A percentile compares a stretch with the other conserved stretches of the same genome.
phyloP scores from a whole-genome alignment of 2,329 filamentous ascomycete species.

The Colletotrichum sp. region DNA sequence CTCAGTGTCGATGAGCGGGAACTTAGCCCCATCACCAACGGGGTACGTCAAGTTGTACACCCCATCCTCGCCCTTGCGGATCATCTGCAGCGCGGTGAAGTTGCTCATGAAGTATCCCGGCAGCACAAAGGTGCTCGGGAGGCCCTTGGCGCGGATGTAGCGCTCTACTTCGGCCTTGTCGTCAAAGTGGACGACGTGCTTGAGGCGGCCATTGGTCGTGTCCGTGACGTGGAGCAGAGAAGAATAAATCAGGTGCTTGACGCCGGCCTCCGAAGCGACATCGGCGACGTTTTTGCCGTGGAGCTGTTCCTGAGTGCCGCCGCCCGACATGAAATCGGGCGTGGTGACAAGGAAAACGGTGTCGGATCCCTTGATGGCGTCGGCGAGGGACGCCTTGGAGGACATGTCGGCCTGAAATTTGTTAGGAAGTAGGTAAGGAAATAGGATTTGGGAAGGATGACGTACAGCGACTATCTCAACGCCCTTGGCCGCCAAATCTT shows the following conservation, averaged over 20 bases:
- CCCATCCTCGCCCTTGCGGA: conserved; percentile 30
- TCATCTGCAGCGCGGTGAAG: conserved; percentile 29
- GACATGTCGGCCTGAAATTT: conserved; percentile 43
- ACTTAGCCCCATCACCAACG: conserved; percentile 27
- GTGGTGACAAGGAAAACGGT: conserved; percentile 43
- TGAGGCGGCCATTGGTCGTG: conserved; percentile 26
- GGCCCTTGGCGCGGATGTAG: conserved; percentile 47
- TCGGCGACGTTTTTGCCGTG: conserved; percentile 48
- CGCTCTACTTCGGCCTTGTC: conserved; percentile 50
- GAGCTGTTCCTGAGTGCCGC: conserved; percentile 20
- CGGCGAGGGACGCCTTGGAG: conserved; percentile 34
- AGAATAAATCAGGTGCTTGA: conserved; percentile 37
- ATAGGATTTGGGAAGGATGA: background rate
- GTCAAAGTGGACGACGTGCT: conserved; percentile 46
- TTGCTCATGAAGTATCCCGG: conserved; percentile 60
- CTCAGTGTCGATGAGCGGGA: conserved; percentile 36
- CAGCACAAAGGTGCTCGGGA: conserved; percentile 53
- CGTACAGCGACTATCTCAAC: conserved; percentile 46
- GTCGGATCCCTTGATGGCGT: conserved; percentile 45
- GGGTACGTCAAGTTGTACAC: conserved; percentile 27
- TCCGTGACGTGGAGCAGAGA: conserved; percentile 33
- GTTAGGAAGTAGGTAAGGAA: background rate
- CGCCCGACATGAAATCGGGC: conserved; percentile 20
- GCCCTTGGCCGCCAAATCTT: conserved; percentile 42
- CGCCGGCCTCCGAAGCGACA: conserved; percentile 32